Base-by-base conservation (phyloP, 148 eudicot species). In the Fallopia convolvulus region DNA sequence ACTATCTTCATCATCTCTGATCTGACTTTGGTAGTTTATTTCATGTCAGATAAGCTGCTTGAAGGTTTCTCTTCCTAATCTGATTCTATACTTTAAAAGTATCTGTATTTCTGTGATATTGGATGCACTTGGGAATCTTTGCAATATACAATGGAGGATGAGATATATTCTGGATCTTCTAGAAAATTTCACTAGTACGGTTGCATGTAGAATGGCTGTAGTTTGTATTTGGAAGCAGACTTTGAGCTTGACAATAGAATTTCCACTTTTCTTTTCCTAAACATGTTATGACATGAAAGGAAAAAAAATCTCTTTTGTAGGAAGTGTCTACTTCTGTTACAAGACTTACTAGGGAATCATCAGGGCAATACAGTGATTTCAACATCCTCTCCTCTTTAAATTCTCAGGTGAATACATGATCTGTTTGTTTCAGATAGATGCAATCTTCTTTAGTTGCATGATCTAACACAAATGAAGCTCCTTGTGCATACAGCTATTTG, bases 301-400 rank as follows among this genome's bases (percentile, higher is more conserved):
- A 44, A 20, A 26, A 76, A 39, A 42, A 26, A 26, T 26, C 14
- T 76, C 21, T 50, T 33, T 50, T 76, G 49, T 83, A 95, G 99
- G 99, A 95, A 87, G 93, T 92, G 74, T 91, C 98, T 8, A 74
- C 91, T 39, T 82, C 92, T 85, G 93, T 79, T 60, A 83, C 85
- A 73, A 92, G 88, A 83, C 91, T 92, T 78, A 84, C 91, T 42
- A 86, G 96, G 86, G 99, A 95, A 79, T 83, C 91, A 65, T 95
- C 97, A 63, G 93, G 97, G 55, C 97, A 91, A 48, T 88, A 87
- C 77, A 91, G 91, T 74, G 99, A 95, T 83, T 92, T 95, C 75
- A 83, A 77, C 82, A 95, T 95, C 75, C 99, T 95, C 66, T 95
- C 99, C 63, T 95, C 97, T 60, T 83, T 95, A 76, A 92, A 95